Conservation (phyloP, 345 rosid species). For the Kernera saxatilis region DNA sequence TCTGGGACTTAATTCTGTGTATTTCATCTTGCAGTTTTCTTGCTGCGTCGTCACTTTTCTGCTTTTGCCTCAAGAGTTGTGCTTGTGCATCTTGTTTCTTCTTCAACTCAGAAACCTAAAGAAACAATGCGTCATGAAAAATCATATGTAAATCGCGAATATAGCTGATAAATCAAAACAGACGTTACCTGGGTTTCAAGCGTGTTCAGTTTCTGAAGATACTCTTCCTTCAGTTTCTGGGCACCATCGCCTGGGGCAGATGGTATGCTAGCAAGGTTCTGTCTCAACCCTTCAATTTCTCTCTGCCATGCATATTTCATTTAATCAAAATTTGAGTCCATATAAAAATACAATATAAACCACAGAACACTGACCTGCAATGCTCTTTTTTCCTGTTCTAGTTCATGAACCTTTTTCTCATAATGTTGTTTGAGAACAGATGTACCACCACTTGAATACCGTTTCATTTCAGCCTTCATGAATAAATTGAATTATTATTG, state of each 20-base stretch:
- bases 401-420: slow-evolving; percentile 82
- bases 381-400: slow-evolving; percentile 77
- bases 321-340: not conserved
- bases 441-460: slow-evolving; percentile 55
- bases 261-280: slow-evolving; percentile 66
- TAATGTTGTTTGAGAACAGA: slow-evolving; percentile 90
- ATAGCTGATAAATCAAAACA: not conserved
- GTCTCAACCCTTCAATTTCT: slow-evolving; percentile 80
- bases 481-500: not conserved
- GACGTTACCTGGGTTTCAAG: slow-evolving; percentile 82
- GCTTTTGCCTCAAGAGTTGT: slow-evolving; percentile 89
- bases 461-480: slow-evolving; percentile 95
- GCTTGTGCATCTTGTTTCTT: slow-evolving; percentile 98
- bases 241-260: slow-evolving; percentile 74
- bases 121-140: not conserved
- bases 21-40: slow-evolving; percentile 82
- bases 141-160: not conserved
- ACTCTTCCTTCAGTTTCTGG: slow-evolving; percentile 72
- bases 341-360: not conserved
- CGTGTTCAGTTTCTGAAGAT: slow-evolving; percentile 80
- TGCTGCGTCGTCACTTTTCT: slow-evolving; percentile 91
- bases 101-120: slow-evolving; percentile 78
- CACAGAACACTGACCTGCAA: slow-evolving; percentile 58
- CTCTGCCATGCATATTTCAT: slow-evolving; percentile 46
- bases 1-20: slow-evolving; percentile 80